Evolutionary conservation across 2,329 filamentous ascomycete species (phyloP).

Genomic region (Pseudogymnoascus sp.): DNA sequence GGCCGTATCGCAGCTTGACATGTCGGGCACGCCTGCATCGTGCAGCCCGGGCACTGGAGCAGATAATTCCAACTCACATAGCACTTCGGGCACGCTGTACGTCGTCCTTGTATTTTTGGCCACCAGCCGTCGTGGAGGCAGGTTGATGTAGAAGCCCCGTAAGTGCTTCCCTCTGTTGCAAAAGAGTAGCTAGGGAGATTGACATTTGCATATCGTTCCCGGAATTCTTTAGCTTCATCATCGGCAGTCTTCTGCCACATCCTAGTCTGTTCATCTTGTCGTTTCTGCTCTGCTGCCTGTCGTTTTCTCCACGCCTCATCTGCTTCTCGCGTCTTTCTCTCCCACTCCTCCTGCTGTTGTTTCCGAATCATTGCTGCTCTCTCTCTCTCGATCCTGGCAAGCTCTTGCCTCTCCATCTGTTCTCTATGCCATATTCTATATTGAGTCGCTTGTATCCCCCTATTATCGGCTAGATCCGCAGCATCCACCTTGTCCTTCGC

Average conservation of each 20-base stretch:
- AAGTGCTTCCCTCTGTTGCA: not conserved
- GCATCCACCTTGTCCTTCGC: conserved; percentile 12
- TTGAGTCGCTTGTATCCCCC: conserved; percentile 10
- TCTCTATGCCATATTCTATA: conserved; percentile 14
- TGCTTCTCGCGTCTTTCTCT: conserved; percentile 14
- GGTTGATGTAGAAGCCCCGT: not conserved
- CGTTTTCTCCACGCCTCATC: conserved; percentile 14
- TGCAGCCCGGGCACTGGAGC: conserved; percentile 19
- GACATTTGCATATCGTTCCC: not conserved
- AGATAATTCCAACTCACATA: conserved; percentile 16
- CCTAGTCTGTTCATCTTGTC: conserved; percentile 11
- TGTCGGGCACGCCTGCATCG: conserved; percentile 18
- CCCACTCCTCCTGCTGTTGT: conserved; percentile 13
- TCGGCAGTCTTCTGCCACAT: conserved; percentile 10
- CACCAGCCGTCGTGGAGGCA: conserved; percentile 21
- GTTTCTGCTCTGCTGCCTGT: conserved; percentile 16
- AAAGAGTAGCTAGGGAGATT: not conserved
- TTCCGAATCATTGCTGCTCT: conserved; percentile 12
- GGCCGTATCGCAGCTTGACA: conserved; percentile 18
- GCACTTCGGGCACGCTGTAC: conserved; percentile 17
- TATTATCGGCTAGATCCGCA: conserved; percentile 15
- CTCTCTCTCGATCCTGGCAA: conserved; percentile 11
- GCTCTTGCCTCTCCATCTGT: conserved; percentile 7
- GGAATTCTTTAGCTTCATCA: not conserved
- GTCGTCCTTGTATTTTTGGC: conserved; percentile 18